phyloP scores from a whole-genome alignment of 2,329 filamentous ascomycete genomes.

The Aspergillus pseudonomiae region DNA sequence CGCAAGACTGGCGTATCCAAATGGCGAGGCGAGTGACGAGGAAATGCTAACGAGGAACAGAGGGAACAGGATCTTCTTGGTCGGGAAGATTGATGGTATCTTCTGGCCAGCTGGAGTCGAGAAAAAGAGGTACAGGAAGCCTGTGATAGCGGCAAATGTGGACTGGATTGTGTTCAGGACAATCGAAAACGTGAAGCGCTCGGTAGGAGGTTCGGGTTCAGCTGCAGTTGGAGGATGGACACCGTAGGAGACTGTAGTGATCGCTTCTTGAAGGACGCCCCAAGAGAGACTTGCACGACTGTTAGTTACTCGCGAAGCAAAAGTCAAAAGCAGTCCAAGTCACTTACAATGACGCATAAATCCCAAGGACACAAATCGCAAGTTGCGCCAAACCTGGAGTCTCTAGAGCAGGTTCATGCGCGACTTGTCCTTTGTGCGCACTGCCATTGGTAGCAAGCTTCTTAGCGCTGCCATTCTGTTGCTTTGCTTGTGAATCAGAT shows the following conservation, averaged over 20 bases:
- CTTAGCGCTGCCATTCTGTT: constrained; percentile 36
- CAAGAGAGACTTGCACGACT: constrained; percentile 72
- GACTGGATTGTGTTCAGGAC: constrained; percentile 97
- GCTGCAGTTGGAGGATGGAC: constrained; percentile 53
- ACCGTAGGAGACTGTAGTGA: constrained; percentile 89
- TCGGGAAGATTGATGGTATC: constrained; percentile 69
- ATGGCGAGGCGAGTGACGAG: constrained; percentile 86
- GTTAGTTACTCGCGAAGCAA: constrained; percentile 7
- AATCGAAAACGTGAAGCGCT: constrained; percentile 90
- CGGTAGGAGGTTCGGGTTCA: constrained; percentile 45
- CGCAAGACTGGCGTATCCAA: constrained; percentile 87
- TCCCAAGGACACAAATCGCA: constrained; percentile 85
- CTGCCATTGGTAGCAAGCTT: constrained; percentile 23
- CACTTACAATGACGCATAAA: constrained; percentile 90
- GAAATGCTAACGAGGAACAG: constrained; percentile 85
- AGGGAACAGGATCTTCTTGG: constrained; percentile 71
- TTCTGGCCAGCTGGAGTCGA: constrained; percentile 60
- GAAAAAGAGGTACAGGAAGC: constrained; percentile 75
- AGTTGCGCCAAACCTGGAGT: constrained; percentile 71
- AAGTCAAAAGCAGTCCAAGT: neutral
- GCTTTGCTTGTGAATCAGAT: constrained; percentile 29
- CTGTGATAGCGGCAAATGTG: constrained; percentile 79
- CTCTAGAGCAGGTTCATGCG: constrained; percentile 34
- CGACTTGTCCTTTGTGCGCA: constrained; percentile 23
- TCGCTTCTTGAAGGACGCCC: constrained; percentile 95